Conservation (phyloP, 352 stramenopile genomes). For the Thraustotheca clavata region DNA sequence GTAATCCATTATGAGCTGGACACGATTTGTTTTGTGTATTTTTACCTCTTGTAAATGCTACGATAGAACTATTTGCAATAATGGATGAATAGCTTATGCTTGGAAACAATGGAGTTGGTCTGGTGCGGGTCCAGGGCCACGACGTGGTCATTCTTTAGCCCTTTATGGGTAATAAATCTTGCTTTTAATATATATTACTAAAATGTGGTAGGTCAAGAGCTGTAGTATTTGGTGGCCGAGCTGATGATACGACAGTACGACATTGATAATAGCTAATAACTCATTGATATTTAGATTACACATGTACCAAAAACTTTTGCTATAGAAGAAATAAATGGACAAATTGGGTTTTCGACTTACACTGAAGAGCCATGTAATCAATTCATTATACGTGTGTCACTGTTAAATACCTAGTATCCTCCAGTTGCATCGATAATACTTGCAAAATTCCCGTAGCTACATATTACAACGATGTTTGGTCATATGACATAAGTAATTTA, state of each 20-base stretch:
- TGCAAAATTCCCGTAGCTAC: constrained; percentile 69
- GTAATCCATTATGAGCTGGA: neutral
- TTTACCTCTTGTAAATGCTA: neutral
- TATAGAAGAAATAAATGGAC: constrained; percentile 64
- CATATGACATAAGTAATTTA: constrained; percentile 85
- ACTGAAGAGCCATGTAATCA: constrained; percentile 52
- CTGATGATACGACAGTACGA: constrained; percentile 73
- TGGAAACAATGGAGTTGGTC: constrained; percentile 86
- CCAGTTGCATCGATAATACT: constrained; percentile 34
- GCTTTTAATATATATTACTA: neutral
- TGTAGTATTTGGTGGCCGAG: constrained; percentile 90
- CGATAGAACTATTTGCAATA: neutral
- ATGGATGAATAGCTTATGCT: constrained; percentile 9
- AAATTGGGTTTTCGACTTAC: constrained; percentile 83
- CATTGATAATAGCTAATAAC: neutral
- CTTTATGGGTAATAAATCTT: constrained; percentile 64
- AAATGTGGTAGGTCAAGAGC: constrained; percentile 18
- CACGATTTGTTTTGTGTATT: neutral
- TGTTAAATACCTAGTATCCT: constrained; percentile 33
- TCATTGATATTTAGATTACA: neutral
- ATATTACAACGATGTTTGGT: constrained; percentile 96
- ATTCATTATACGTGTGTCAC: constrained; percentile 5
- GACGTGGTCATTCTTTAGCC: constrained; percentile 83
- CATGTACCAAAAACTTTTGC: constrained; percentile 92
- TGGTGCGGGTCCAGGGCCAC: constrained; percentile 44